Percentiles rank a stretch among this genome's conserved stretches.
phyloP scores from a whole-genome alignment of 2,329 filamentous ascomycete species.

The Phialophora chinensis region DNA sequence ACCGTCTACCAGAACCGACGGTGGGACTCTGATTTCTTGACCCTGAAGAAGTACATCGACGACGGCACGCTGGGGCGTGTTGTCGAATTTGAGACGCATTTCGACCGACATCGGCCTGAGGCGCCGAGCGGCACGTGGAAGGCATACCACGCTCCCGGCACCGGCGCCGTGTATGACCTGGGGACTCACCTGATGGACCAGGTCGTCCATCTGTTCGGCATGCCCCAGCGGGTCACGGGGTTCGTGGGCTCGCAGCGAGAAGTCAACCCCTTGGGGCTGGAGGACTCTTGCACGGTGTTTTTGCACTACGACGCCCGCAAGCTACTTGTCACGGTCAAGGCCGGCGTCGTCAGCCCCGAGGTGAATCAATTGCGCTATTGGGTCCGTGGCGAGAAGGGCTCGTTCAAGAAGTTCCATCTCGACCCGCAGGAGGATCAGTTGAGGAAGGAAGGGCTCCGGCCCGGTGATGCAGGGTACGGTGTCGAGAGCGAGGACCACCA shows the following conservation, averaged over 20 bases:
- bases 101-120: constrained; percentile 73
- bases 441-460: constrained; percentile 63
- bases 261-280: constrained; percentile 57
- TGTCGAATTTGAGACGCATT: constrained; percentile 79
- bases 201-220: constrained; percentile 71
- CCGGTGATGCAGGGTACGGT: constrained; percentile 68
- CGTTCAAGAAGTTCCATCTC: constrained; percentile 73
- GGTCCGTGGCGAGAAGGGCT: constrained; percentile 75
- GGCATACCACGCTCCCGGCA: constrained; percentile 67
- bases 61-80: constrained; percentile 70
- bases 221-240: constrained; percentile 70
- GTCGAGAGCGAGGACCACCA: constrained; percentile 64
- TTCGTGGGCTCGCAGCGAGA: constrained; percentile 71
- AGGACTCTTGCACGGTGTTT: constrained; percentile 64
- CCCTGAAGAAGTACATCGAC: constrained; percentile 66
- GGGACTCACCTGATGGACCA: constrained; percentile 80
- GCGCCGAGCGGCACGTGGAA: constrained; percentile 69
- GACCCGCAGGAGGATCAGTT: constrained; percentile 80
- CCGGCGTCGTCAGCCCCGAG: constrained; percentile 72
- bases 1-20: constrained; percentile 79
- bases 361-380: constrained; percentile 74
- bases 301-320: constrained; percentile 62
- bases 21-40: constrained; percentile 79
- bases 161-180: constrained; percentile 74
- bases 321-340: constrained; percentile 71